A percentile compares a stretch with the other conserved stretches of the same genome.
Evolutionary conservation across 352 stramenopile species (phyloP).

Genomic region (Stramenopiles sp.): DNA sequence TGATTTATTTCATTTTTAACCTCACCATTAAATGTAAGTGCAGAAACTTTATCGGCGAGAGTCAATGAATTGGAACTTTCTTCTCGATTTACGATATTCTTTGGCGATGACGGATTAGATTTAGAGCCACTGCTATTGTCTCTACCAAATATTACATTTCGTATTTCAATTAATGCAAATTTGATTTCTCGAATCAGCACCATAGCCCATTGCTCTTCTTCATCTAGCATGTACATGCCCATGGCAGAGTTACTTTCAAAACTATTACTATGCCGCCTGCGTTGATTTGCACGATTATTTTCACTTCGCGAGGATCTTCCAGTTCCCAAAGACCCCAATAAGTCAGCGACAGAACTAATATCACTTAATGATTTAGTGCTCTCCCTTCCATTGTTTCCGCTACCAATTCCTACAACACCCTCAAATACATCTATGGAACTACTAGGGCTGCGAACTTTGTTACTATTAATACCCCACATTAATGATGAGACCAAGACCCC

Average conservation of each 20-base stretch:
- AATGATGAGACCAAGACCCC: background rate
- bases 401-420: background rate
- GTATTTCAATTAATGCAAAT: background rate
- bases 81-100: background rate
- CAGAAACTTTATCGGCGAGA: background rate
- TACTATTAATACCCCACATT: background rate
- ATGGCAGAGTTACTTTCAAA: background rate
- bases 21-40: background rate
- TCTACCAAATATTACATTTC: background rate
- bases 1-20: background rate
- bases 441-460: background rate
- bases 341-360: background rate
- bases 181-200: background rate
- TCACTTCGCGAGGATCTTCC: background rate
- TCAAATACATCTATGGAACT: background rate
- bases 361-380: background rate
- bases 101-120: background rate
- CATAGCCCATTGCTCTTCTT: background rate
- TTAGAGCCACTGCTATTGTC: background rate
- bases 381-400: background rate
- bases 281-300: background rate
- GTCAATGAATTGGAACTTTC: background rate
- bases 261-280: background rate
- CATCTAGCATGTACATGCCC: background rate
- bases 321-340: background rate